phyloP scores from a whole-genome alignment of 108 stramenopile species.

The Fragilaria radians region DNA sequence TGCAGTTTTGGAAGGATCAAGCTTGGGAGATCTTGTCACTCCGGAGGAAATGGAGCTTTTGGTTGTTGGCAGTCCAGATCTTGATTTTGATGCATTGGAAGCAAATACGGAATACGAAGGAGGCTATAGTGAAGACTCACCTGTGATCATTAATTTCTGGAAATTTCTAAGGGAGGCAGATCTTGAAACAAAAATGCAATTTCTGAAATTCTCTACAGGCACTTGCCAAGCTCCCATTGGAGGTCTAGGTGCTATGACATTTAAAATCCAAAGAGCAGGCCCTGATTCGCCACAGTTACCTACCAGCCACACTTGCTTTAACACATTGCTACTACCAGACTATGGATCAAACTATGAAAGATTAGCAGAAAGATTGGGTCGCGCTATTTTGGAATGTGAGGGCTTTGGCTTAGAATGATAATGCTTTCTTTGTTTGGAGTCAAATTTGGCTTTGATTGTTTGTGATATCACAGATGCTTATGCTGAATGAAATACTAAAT shows the following conservation, averaged over 20 bases:
- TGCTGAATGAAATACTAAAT: too few relatives aligned
- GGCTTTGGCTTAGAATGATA: constrained; percentile 63
- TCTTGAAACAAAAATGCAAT: constrained; percentile 48
- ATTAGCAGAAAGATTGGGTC: constrained; percentile 35
- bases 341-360: constrained; percentile 63
- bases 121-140: constrained; percentile 51
- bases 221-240: constrained; percentile 84
- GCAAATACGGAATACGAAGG: constrained; percentile 73
- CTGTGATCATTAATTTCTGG: constrained; percentile 71
- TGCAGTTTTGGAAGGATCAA: constrained; percentile 60
- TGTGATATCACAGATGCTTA: too few relatives aligned
- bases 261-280: constrained; percentile 88
- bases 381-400: constrained; percentile 75
- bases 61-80: constrained; percentile 73
- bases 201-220: constrained; percentile 90
- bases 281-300: constrained; percentile 82
- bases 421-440: too few relatives aligned
- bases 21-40: constrained; percentile 53
- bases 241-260: constrained; percentile 76
- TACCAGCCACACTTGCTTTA: constrained; percentile 93
- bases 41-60: constrained; percentile 87
- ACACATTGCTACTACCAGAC: constrained; percentile 62
- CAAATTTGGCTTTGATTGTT: too few relatives aligned
- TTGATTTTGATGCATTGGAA: constrained; percentile 82
- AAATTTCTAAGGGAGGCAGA: constrained; percentile 44